Conservation (phyloP, 257 asterid genomes). For the Penstemon newberryi region DNA sequence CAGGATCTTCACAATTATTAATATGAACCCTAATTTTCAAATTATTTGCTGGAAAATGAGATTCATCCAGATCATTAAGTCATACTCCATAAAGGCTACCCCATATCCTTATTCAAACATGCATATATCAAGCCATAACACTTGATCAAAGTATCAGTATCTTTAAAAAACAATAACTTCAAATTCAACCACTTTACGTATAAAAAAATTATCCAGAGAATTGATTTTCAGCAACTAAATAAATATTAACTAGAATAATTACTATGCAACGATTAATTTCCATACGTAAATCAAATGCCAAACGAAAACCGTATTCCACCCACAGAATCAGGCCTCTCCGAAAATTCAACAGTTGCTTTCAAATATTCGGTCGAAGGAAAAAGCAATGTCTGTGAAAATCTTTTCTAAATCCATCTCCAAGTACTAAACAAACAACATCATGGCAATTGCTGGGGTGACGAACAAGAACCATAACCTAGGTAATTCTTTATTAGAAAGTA, state of each 20-base stretch:
- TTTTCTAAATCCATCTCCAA: neutral
- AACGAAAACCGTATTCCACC: neutral
- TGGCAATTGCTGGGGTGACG: neutral
- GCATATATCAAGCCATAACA: slow-evolving; percentile 8
- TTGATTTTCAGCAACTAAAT: neutral
- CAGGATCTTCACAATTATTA: slow-evolving; percentile 2
- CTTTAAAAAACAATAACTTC: neutral
- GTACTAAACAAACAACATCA: neutral
- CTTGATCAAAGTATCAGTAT: neutral
- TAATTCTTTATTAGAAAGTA: neutral
- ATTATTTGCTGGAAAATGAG: slow-evolving; percentile 1
- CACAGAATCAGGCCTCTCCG: neutral
- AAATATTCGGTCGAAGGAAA: neutral
- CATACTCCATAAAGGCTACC: neutral
- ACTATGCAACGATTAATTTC: neutral
- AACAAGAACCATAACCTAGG: neutral
- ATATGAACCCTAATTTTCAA: slow-evolving; percentile 8
- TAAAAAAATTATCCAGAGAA: neutral
- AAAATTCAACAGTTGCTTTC: neutral
- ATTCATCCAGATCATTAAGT: slow-evolving; percentile 6
- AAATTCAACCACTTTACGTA: slow-evolving; percentile 1
- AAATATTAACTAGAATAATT: too few relatives aligned
- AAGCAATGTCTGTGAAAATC: neutral
- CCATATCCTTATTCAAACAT: neutral
- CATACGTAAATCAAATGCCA: neutral